Conservation (phyloP, 2,329 filamentous ascomycete species). For the Sporothrix inflata region DNA sequence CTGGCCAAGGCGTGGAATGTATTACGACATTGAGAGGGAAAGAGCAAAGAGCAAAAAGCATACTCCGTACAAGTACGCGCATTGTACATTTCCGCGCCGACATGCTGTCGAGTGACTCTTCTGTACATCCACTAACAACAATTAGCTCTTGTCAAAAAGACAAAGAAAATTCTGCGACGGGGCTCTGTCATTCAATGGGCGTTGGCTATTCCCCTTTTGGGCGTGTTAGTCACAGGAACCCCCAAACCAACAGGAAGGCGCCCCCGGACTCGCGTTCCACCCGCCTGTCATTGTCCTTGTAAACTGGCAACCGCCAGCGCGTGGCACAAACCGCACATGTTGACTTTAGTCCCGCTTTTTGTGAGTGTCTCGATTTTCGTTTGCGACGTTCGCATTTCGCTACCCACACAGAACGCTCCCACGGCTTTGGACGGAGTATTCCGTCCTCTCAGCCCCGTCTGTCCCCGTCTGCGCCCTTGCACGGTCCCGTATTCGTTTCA, state of each 20-base stretch:
- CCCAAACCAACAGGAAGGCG: not conserved
- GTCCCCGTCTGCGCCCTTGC: slow-evolving; percentile 1
- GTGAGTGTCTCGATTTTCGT: not conserved
- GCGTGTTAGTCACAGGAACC: slow-evolving; percentile 42
- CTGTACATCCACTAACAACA: not conserved
- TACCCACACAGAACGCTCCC: not conserved
- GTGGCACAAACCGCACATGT: not conserved
- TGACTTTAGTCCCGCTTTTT: slow-evolving; percentile 1
- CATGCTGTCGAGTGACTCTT: not conserved
- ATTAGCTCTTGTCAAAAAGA: not conserved
- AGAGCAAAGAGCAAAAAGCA: too few species aligned
- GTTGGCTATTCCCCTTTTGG: slow-evolving; percentile 30
- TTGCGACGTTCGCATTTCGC: not conserved
- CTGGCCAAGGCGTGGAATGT: not conserved
- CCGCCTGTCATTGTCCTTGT: not conserved
- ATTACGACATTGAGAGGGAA: not conserved
- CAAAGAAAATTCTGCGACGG: slow-evolving; percentile 13
- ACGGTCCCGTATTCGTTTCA: slow-evolving; percentile 5
- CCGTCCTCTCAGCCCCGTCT: slow-evolving; percentile 1
- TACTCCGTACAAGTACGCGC: not conserved
- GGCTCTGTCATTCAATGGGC: slow-evolving; percentile 31
- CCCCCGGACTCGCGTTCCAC: not conserved
- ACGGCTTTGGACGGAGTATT: slow-evolving; percentile 2
- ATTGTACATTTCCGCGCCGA: not conserved
- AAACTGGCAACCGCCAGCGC: not conserved